A percentile compares a stretch with the other conserved stretches of the same genome.
Conservation (phyloP, 2,329 filamentous ascomycete genomes). For the Fusarium citri region DNA sequence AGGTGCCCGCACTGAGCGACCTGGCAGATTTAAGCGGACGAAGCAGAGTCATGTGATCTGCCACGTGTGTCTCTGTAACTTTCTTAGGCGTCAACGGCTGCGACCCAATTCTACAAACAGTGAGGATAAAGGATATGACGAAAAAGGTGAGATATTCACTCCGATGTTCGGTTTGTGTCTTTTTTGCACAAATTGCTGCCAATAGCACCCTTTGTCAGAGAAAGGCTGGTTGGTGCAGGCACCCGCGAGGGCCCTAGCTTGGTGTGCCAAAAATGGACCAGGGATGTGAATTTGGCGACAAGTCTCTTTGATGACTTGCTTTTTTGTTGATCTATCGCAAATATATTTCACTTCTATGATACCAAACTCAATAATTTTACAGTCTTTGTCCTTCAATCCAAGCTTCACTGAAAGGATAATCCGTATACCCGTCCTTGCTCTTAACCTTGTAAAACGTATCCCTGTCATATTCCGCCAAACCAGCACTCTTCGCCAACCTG, state of each 20-base stretch:
- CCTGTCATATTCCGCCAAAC: conserved; percentile 45
- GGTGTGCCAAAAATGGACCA: background rate
- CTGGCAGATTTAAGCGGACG: conserved; percentile 7
- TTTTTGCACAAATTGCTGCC: background rate
- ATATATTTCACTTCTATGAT: background rate
- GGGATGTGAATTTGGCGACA: background rate
- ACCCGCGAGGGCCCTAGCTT: background rate
- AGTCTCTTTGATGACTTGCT: background rate
- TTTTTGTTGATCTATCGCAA: background rate
- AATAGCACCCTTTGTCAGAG: background rate
- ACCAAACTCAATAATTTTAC: no score
- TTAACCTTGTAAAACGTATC: conserved; percentile 45
- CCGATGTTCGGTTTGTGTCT: background rate
- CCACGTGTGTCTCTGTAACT: conserved; percentile 8
- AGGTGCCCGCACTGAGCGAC: background rate
- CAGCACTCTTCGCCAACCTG: conserved; percentile 34
- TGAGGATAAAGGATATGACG: background rate
- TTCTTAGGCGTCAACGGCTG: conserved; percentile 4
- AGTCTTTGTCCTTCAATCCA: background rate
- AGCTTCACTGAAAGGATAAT: conserved; percentile 39
- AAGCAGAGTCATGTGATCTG: conserved; percentile 14
- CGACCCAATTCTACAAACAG: background rate
- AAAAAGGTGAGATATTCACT: background rate
- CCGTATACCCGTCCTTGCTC: conserved; percentile 39
- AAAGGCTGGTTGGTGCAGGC: background rate